A percentile compares a stretch with the other conserved stretches of the same genome.
These are phyloP conservation scores for Arbutus unedo DNA, from an alignment of 148 eudicot genomes.

Conservation along the genomic window DNA sequence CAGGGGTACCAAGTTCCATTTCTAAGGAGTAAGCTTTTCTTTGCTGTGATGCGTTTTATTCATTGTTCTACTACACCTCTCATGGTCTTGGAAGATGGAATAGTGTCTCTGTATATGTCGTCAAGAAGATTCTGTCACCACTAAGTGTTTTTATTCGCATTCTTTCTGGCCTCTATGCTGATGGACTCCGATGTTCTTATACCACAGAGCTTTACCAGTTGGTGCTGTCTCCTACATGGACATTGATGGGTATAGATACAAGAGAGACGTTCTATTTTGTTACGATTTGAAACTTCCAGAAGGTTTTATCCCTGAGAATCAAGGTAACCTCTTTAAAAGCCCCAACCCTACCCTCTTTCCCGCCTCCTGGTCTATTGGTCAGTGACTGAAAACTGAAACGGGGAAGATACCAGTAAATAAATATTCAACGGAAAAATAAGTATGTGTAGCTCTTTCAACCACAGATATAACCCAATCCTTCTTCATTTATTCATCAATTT, in stretches of 20 bases:
- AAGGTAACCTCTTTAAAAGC: conserved; percentile 37
- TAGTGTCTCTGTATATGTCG: not conserved
- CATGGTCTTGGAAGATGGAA: conserved; percentile 8
- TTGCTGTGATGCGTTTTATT: too few species aligned
- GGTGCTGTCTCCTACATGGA: conserved; percentile 91
- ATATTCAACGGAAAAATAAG: not conserved
- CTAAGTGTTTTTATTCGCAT: conserved; percentile 1
- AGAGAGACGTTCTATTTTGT: conserved; percentile 91
- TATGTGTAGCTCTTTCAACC: not conserved
- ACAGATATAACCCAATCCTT: not conserved
- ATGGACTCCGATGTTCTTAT: conserved; percentile 7
- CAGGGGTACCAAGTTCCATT: conserved; percentile 73
- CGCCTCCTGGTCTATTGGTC: not conserved
- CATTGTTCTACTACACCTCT: not conserved
- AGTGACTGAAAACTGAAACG: too few species aligned
- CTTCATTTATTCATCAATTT: not conserved
- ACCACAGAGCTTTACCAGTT: conserved; percentile 65
- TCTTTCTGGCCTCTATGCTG: conserved; percentile 5
- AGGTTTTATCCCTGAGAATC: conserved; percentile 60
- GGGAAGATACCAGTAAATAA: not conserved
- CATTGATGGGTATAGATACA: conserved; percentile 74
- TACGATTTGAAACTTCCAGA: conserved; percentile 96
- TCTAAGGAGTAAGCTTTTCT: conserved; percentile 44
- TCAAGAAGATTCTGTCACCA: not conserved
- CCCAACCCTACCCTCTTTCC: not conserved